A percentile compares a stretch with the other conserved stretches of the same genome.
phyloP scores from a whole-genome alignment of 2,329 filamentous ascomycete species.

The Colletotrichum orchidophilum region DNA sequence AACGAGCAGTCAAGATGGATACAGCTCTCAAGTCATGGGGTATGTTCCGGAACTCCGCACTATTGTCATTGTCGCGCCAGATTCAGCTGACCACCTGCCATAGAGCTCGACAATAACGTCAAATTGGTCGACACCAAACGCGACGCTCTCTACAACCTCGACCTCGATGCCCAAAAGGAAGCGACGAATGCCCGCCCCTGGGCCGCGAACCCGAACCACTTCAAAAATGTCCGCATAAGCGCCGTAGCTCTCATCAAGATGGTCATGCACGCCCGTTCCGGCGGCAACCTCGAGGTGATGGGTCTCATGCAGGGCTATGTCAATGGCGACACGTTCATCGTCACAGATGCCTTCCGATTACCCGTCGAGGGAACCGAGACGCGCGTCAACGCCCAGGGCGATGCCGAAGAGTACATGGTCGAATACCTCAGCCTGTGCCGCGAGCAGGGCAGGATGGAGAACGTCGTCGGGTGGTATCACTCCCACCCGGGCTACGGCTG shows the following conservation, averaged over 20 bases:
- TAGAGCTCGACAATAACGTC: constrained; percentile 89
- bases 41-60: constrained; percentile 13
- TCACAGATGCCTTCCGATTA: constrained; percentile 92
- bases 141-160: constrained; percentile 92
- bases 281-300: constrained; percentile 94
- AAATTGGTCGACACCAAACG: constrained; percentile 85
- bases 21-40: constrained; percentile 41
- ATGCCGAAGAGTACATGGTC: constrained; percentile 97
- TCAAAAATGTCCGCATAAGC: constrained; percentile 92
- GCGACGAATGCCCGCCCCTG: constrained; percentile 76
- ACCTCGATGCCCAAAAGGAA: constrained; percentile 72
- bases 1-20: constrained; percentile 38
- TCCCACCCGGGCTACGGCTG: constrained; percentile 97
- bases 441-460: constrained; percentile 82
- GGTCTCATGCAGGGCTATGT: constrained; percentile 98
- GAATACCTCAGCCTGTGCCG: constrained; percentile 82
- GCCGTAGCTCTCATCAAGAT: constrained; percentile 96
- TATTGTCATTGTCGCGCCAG: neutral
- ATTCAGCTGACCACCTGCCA: constrained; percentile 8
- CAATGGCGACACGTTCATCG: constrained; percentile 83
- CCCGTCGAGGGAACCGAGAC: constrained; percentile 99
- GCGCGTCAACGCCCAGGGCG: constrained; percentile 92
- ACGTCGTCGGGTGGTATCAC: constrained; percentile 98
- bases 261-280: constrained; percentile 98
- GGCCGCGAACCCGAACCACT: constrained; percentile 82